Percentiles rank a stretch among this genome's conserved stretches.
phyloP scores from a whole-genome alignment of 73 alveolate genomes.

The Tetrahymena borealis region DNA sequence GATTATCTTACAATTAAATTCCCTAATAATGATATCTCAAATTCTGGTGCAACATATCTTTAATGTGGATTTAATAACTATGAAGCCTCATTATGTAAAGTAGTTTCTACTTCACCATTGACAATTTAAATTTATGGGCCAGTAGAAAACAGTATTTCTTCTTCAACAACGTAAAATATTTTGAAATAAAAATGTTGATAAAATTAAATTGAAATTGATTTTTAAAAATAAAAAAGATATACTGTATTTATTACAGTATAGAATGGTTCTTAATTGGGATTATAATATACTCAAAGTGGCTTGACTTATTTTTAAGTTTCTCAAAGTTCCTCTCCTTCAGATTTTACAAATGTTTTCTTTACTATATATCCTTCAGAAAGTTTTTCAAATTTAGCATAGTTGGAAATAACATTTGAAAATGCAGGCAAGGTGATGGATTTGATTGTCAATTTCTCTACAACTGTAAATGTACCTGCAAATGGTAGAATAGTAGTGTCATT shows the following conservation, averaged over 20 bases:
- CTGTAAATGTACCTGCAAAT: slow-evolving; percentile 10
- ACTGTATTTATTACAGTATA: background rate
- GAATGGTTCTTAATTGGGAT: background rate
- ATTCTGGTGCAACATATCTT: background rate
- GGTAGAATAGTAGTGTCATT: slow-evolving; percentile 17
- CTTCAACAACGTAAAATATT: background rate
- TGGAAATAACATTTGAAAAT: background rate
- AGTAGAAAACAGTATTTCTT: background rate
- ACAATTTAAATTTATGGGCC: background rate
- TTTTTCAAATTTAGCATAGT: background rate
- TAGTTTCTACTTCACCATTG: background rate
- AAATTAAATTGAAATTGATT: background rate
- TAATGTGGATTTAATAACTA: background rate
- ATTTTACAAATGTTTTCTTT: background rate
- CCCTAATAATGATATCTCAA: background rate
- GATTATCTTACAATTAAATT: background rate
- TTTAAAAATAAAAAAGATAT: background rate
- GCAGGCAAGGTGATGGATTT: background rate
- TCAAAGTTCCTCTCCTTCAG: background rate
- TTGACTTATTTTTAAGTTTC: background rate
- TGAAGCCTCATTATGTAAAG: background rate
- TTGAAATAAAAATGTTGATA: background rate
- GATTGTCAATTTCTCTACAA: background rate
- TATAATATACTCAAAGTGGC: background rate
- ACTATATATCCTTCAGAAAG: background rate